Evolutionary conservation across 2,329 filamentous ascomycete genomes (phyloP).

Genomic region (Sporothrix mexicana): DNA sequence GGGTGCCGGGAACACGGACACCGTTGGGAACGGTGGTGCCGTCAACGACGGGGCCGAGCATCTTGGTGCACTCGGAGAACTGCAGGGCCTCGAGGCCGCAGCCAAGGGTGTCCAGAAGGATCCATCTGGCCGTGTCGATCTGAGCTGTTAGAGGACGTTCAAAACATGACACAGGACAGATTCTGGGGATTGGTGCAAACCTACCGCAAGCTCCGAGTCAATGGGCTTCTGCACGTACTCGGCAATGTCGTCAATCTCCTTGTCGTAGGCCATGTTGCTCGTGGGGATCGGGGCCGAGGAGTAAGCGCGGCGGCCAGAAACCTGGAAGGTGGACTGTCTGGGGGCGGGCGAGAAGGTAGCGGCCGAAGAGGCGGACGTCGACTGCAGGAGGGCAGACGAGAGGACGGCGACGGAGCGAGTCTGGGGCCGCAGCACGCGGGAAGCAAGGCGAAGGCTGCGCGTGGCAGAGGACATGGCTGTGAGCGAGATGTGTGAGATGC

Average conservation of each 20-base stretch:
- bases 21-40: constrained; percentile 93
- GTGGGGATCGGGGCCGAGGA: constrained; percentile 59
- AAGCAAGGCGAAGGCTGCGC: constrained; percentile 60
- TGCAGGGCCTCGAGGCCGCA: constrained; percentile 94
- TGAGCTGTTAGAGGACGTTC: constrained; percentile 19
- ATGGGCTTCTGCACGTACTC: constrained; percentile 91
- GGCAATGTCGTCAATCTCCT: constrained; percentile 94
- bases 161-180: background rate
- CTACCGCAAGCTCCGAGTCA: constrained; percentile 88
- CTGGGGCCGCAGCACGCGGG: constrained; percentile 59
- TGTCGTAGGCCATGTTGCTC: constrained; percentile 72
- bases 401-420: constrained; percentile 41
- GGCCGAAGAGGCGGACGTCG: constrained; percentile 42
- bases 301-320: constrained; percentile 55
- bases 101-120: constrained; percentile 95
- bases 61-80: constrained; percentile 95
- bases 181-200: constrained; percentile 45
- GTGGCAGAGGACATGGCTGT: constrained; percentile 59
- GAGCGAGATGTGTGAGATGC: constrained; percentile 31
- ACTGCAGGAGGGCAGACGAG: constrained; percentile 44
- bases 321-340: constrained; percentile 51
- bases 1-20: constrained; percentile 86
- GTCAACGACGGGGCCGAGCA: constrained; percentile 88
- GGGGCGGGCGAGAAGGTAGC: constrained; percentile 44
- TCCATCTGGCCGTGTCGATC: constrained; percentile 93